phyloP scores from a whole-genome alignment of 257 asterid genomes.

The Solanum microdontum region DNA sequence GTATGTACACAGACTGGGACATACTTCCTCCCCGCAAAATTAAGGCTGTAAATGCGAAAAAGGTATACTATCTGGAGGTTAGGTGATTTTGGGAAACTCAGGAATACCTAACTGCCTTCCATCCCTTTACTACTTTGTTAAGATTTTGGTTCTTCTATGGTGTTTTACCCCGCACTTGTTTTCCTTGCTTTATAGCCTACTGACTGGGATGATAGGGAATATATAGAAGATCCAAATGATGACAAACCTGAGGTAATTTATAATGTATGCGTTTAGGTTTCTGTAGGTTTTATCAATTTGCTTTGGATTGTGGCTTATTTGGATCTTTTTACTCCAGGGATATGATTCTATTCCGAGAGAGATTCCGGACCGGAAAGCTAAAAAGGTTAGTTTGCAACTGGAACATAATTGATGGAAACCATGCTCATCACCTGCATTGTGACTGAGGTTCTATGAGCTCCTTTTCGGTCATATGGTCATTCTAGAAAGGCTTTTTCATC shows the following conservation, averaged over 20 bases:
- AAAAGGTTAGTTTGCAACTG: conserved; percentile 1
- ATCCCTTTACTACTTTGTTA: neutral
- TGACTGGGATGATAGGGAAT: conserved; percentile 21
- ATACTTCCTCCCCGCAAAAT: conserved; percentile 16
- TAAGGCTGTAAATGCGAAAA: conserved; percentile 14
- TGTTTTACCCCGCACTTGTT: neutral
- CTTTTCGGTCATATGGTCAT: neutral
- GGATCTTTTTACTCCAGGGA: conserved; percentile 4
- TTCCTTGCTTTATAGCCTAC: conserved; percentile 5
- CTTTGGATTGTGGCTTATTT: neutral
- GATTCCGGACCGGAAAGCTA: conserved; percentile 12
- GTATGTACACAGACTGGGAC: conserved; percentile 19
- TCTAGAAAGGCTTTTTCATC: neutral
- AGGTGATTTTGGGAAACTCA: neutral
- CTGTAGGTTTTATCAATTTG: neutral
- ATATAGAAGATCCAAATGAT: conserved; percentile 7
- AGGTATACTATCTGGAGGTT: neutral
- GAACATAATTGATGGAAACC: neutral
- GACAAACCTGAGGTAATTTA: conserved; percentile 10
- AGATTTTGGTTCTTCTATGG: neutral
- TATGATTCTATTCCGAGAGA: conserved; percentile 13
- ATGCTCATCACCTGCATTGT: neutral
- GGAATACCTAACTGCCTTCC: neutral
- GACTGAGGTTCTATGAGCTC: neutral
- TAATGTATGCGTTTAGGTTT: neutral